Percentiles rank a stretch among this genome's conserved stretches.
phyloP scores from a whole-genome alignment of 371 early-diverging fungal species.

The Fennellomyces sp. region DNA sequence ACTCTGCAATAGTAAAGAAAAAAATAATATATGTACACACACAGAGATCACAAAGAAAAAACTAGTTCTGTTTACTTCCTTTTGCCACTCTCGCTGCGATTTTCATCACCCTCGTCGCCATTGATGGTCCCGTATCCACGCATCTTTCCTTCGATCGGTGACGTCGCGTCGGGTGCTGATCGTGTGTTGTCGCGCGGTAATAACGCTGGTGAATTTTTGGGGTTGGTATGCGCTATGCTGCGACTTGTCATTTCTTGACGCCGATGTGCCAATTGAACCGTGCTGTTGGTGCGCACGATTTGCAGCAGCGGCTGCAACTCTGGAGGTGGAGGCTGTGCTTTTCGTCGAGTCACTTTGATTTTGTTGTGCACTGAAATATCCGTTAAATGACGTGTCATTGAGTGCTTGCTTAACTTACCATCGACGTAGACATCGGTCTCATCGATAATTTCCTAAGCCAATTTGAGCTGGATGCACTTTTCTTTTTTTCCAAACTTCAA shows the following conservation, averaged over 20 bases:
- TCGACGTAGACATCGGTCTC: constrained; percentile 95
- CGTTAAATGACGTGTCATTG: neutral
- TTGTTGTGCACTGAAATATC: constrained; percentile 8
- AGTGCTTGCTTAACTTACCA: constrained; percentile 26
- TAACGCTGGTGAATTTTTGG: neutral
- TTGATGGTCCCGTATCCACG: constrained; percentile 7
- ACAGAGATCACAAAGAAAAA: neutral
- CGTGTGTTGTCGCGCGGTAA: neutral
- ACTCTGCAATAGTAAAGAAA: constrained; percentile 1
- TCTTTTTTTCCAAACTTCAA: constrained; percentile 2
- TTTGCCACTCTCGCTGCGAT: neutral
- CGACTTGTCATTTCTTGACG: neutral
- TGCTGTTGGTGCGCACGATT: constrained; percentile 5
- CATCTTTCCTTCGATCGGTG: constrained; percentile 6
- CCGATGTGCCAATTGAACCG: neutral
- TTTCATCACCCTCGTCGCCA: neutral
- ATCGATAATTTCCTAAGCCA: constrained; percentile 81
- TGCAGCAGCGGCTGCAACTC: constrained; percentile 4
- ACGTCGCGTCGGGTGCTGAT: neutral
- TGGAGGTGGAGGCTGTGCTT: constrained; percentile 6
- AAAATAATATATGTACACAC: neutral
- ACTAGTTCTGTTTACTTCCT: constrained; percentile 5
- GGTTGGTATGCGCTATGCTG: neutral
- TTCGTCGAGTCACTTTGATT: constrained; percentile 10
- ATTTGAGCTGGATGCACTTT: neutral